Conservation (phyloP, 306 rosid genomes). For the Glycine latifolia region DNA sequence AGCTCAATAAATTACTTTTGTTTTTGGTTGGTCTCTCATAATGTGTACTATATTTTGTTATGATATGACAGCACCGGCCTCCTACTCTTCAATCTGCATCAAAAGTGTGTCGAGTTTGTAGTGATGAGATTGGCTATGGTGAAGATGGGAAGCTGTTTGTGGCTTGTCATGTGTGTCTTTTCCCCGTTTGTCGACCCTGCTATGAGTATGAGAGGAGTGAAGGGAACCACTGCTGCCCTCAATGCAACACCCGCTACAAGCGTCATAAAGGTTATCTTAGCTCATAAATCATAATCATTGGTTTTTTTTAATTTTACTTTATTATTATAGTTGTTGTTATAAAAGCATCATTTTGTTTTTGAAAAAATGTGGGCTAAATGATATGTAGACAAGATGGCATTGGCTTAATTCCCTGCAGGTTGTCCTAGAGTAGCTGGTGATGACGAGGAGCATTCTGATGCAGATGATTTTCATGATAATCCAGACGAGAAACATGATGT, state of each 20-base stretch:
- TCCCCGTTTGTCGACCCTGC: not conserved
- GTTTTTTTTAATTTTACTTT: not conserved
- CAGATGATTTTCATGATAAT: slow-evolving; percentile 11
- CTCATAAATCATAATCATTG: not conserved
- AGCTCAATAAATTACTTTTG: not conserved
- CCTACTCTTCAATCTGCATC: not conserved
- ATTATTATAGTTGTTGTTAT: not conserved
- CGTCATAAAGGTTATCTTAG: slow-evolving; percentile 8
- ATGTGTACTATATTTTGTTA: not conserved
- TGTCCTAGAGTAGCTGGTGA: slow-evolving; percentile 19
- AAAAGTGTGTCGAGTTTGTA: slow-evolving; percentile 22
- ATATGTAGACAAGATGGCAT: not conserved
- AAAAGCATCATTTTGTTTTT: not conserved
- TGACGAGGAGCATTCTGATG: slow-evolving; percentile 3
- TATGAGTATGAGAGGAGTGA: slow-evolving; percentile 25
- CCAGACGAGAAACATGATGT: not conserved
- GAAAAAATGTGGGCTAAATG: not conserved
- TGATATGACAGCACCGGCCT: not conserved
- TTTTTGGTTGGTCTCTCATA: slow-evolving; percentile 1
- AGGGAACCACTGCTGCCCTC: slow-evolving; percentile 13
- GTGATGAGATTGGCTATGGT: slow-evolving; percentile 9
- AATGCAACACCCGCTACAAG: slow-evolving; percentile 7
- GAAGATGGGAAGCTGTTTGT: slow-evolving; percentile 9
- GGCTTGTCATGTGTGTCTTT: not conserved
- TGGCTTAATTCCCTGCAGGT: slow-evolving; percentile 5